Base-by-base conservation (phyloP, 2,329 filamentous ascomycete species). In the Colletotrichum sojae region DNA sequence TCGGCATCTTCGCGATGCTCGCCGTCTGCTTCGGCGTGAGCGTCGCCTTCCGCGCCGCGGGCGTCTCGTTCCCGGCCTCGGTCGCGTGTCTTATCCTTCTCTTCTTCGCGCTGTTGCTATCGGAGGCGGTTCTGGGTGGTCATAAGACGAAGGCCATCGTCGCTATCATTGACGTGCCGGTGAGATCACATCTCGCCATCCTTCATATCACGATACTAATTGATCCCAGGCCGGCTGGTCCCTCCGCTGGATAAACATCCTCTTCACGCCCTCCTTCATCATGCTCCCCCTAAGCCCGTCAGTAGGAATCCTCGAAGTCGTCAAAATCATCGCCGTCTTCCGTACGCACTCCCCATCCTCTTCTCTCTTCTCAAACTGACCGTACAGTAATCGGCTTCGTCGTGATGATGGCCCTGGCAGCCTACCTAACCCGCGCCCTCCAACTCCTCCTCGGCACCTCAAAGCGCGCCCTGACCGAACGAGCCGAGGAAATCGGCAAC, bases 231-330 rank as follows among this genome's bases (percentile, higher is more conserved):
- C 85, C 53, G 84, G 85, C 8, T 90, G 87, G 83, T 83, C 86
- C 6, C 78, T 90, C 27, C 82, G 84, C 51, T 90, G 87, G 82
- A 89, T 90, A 73, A 88, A 85, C 65, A 78, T 89, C 58, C 84
- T 88, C 72, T 90, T 90, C 72, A 88, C 85, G 3, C 88, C 87
- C 9, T 85, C 87, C 0, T 90, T 90, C 77, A 83, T 90, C 8
- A 80, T 89, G 31, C 78, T 90, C 0, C 88, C 88, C 6, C 79
- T 90, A 2, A 89, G 87, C 71, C 83, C 86, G 1, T 72, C 83
- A 0, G 87, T 90, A 18, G 82, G 85, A 20, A 83, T 83, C 2
- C 73, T 82, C 0, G 88, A 90, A 73, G 86, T 90, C 13, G 82
- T 83, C 46, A 89, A 89, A 73, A 88, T 90, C 48, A 87, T 90